phyloP scores from a whole-genome alignment of 345 rosid species.

The Populus simonii region DNA sequence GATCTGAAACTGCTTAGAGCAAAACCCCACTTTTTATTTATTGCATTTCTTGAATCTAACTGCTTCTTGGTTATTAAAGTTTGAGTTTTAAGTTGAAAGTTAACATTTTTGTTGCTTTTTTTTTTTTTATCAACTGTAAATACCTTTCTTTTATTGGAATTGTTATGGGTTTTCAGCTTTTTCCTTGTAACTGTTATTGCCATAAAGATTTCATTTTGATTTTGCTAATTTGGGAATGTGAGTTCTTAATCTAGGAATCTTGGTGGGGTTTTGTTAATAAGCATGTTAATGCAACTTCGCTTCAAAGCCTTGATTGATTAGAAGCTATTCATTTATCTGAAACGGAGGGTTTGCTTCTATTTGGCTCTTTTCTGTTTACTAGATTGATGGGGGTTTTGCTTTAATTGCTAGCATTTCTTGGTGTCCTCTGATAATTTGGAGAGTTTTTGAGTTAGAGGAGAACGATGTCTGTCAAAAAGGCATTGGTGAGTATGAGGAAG shows the following conservation, averaged over 20 bases:
- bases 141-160: background rate
- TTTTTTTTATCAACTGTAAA: conserved; percentile 22
- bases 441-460: background rate
- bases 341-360: conserved; percentile 8
- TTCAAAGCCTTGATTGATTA: conserved; percentile 16
- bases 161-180: background rate
- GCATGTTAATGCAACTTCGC: background rate
- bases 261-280: background rate
- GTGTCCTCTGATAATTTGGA: background rate
- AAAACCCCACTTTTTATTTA: conserved; percentile 25
- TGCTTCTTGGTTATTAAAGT: background rate
- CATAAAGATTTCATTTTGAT: background rate
- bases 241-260: conserved; percentile 5
- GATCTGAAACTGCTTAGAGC: conserved; percentile 38
- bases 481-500: conserved; percentile 46
- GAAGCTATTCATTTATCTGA: conserved; percentile 14
- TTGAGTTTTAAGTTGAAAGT: conserved; percentile 13
- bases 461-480: conserved; percentile 20
- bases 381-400: conserved; percentile 4
- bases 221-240: background rate
- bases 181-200: background rate
- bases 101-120: conserved; percentile 3
- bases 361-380: background rate
- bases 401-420: background rate
- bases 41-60: conserved; percentile 19